Conservation (phyloP, 805 yeast species). For the Wickerhamomyces bisporus region DNA sequence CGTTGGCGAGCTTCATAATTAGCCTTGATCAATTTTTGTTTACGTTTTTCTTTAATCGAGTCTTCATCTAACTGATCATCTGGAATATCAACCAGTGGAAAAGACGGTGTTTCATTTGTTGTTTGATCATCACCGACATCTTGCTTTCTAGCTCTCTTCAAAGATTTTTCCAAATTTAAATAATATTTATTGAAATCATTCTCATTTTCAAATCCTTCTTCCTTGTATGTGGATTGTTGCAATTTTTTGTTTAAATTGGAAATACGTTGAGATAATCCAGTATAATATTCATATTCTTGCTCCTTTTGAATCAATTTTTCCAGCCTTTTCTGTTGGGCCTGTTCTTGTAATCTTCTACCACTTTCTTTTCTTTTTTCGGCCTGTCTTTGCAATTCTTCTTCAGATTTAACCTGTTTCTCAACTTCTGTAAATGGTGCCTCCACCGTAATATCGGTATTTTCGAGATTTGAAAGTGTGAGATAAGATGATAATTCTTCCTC, state of each 20-base stretch:
- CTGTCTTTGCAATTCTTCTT: conserved; percentile 73
- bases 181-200: conserved; percentile 66
- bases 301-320: conserved; percentile 80
- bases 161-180: conserved; percentile 56
- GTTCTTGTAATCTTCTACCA: conserved; percentile 87
- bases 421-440: conserved; percentile 78
- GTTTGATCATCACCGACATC: conserved; percentile 56
- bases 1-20: conserved; percentile 84
- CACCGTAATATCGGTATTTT: conserved; percentile 63
- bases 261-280: conserved; percentile 49
- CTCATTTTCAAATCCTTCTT: conserved; percentile 76
- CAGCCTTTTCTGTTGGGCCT: conserved; percentile 76
- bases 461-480: conserved; percentile 60
- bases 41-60: conserved; percentile 79
- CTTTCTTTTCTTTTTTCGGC: conserved; percentile 79
- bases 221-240: conserved; percentile 48
- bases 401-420: conserved; percentile 66
- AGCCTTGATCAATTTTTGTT: conserved; percentile 77
- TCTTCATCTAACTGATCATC: conserved; percentile 80
- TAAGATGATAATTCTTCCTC: conserved; percentile 51
- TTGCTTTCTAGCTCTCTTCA: conserved; percentile 61
- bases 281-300: conserved; percentile 70
- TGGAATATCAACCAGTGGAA: conserved; percentile 75
- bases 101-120: conserved; percentile 42
- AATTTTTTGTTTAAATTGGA: conserved; percentile 46